Evolutionary conservation across 129 eudicot species (phyloP).

Genomic region (Lactuca sativa): DNA sequence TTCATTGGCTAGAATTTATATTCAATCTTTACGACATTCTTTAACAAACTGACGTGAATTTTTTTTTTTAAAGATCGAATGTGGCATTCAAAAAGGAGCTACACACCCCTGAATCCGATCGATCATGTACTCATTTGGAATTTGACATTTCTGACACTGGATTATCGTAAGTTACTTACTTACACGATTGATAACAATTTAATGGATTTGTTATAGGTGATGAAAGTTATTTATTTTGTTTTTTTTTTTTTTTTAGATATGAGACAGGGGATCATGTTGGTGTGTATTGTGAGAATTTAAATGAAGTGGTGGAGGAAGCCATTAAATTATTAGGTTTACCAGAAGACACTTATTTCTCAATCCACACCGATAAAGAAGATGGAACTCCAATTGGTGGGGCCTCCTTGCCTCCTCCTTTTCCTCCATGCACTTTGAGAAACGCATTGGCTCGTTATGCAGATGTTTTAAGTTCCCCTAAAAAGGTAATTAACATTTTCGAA

Average conservation of each 20-base stretch:
- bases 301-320: conserved; percentile 77
- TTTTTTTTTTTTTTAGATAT: conserved; percentile 41
- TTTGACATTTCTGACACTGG: conserved; percentile 82
- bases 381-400: conserved; percentile 70
- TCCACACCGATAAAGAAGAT: conserved; percentile 68
- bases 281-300: conserved; percentile 70
- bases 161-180: conserved; percentile 51
- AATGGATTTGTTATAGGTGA: neutral
- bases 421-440: conserved; percentile 71
- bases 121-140: conserved; percentile 94
- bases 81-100: conserved; percentile 89
- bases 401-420: conserved; percentile 81
- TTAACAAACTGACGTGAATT: conserved; percentile 13
- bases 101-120: conserved; percentile 79
- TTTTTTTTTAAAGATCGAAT: conserved; percentile 41
- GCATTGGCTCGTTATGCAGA: conserved; percentile 85
- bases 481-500: conserved; percentile 5
- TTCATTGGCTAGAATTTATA: neutral
- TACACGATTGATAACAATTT: neutral
- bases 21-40: neutral
- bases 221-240: neutral
- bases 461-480: conserved; percentile 68
- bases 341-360: conserved; percentile 62
- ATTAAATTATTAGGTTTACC: conserved; percentile 51
- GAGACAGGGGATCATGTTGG: conserved; percentile 95